Evolutionary conservation across 2,329 filamentous ascomycete species (phyloP), one percentile per base, ranked within the genome.

Genomic region (Clonostachys solani): DNA sequence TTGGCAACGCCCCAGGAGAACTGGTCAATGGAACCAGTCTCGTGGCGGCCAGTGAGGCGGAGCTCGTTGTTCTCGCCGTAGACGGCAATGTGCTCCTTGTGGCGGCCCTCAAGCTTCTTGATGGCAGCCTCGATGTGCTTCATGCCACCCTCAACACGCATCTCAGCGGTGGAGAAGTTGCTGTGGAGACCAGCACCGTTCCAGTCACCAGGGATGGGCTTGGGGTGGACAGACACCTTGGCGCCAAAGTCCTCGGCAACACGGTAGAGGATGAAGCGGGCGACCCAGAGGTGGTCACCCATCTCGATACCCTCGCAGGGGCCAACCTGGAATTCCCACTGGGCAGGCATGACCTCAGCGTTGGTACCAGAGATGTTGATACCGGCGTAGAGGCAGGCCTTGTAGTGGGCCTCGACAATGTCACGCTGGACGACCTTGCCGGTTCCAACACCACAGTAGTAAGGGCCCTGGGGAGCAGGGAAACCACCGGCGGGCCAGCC

Each of bases 391-490:
- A 97, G 67, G 79, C 81, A 96, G 50, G 70, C 70, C 64, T 75
- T 75, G 66, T 75, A 75, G 60, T 72, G 68, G 2, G 67, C 65
- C 77, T 97, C 92, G 58, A 99, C 92, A 53, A 99, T 92, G 66
- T 99, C 92, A 77, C 92, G 87, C 84, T 92, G 92, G 73, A 95
- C 94, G 63, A 97, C 94, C 80, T 94, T 95, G 76, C 92, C 91
- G 57, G 90, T 88, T 60, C 94, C 94, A 52, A 96, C 92, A 88
- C 92, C 94, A 71, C 92, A 96, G 62, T 69, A 86, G 56, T 69
- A 69, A 40, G 67, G 66, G 15, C 66, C 66, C 53, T 69, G 66
- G 34, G 92, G 89, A 67, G 88, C 91, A 55, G 91, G 91, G 86
- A 86, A 95, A 63, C 90, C 90, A 64, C 86, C 84, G 72, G 53